Evolutionary conservation across 331 rosid species (phyloP).

Genomic region (Malus hybrid): DNA sequence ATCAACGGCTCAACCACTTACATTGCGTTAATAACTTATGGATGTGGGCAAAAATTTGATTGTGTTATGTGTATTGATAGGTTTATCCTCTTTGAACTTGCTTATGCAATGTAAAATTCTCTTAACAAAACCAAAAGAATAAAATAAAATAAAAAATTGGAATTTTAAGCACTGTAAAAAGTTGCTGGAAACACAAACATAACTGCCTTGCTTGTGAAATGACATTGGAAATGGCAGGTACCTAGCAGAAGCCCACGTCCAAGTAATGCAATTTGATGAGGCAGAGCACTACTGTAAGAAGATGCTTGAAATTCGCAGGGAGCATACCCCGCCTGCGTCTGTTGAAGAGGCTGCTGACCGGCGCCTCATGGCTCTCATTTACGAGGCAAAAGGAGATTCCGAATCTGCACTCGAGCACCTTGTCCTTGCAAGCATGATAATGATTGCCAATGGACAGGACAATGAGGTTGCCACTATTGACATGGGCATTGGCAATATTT

Average conservation of each 20-base stretch:
- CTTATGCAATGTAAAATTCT: not conserved
- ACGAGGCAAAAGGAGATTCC: slow-evolving; percentile 61
- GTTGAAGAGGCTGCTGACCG: slow-evolving; percentile 67
- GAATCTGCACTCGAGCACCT: slow-evolving; percentile 73
- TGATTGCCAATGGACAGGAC: slow-evolving; percentile 64
- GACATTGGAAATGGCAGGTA: slow-evolving; percentile 30
- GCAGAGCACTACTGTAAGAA: slow-evolving; percentile 59
- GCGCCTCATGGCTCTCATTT: slow-evolving; percentile 65
- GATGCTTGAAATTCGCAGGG: slow-evolving; percentile 53
- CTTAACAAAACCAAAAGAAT: too few species aligned
- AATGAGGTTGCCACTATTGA: slow-evolving; percentile 65
- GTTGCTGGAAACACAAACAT: not conserved
- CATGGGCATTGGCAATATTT: slow-evolving; percentile 58
- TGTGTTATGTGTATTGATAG: not conserved
- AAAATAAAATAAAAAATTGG: not conserved
- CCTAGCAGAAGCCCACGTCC: slow-evolving; percentile 85
- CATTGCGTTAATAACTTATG: not conserved
- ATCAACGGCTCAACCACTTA: not conserved
- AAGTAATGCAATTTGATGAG: slow-evolving; percentile 74
- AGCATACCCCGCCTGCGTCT: slow-evolving; percentile 57
- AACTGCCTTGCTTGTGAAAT: not conserved
- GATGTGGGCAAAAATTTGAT: not conserved
- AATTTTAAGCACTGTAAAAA: not conserved
- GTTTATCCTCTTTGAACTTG: not conserved
- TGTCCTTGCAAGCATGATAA: slow-evolving; percentile 66